These are phyloP conservation scores for Achlya hypogyna DNA, from an alignment of 352 stramenopile species.

Conservation along the genomic window DNA sequence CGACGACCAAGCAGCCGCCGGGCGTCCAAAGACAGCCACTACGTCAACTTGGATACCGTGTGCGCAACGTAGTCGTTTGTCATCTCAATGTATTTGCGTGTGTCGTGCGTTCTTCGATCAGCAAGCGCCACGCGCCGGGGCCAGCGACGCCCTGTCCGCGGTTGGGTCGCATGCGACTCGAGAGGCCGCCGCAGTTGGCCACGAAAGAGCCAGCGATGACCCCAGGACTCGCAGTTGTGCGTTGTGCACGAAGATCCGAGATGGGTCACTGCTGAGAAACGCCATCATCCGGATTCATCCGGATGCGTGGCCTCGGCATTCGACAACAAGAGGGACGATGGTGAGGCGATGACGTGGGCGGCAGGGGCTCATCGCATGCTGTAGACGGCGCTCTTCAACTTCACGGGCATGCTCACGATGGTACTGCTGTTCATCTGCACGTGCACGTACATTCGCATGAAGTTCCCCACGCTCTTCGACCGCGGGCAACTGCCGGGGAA, in stretches of 20 bases:
- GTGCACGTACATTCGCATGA: constrained; percentile 93
- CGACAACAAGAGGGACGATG: neutral
- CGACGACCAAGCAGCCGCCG: neutral
- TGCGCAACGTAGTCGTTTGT: neutral
- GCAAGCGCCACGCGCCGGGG: neutral
- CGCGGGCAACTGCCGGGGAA: constrained; percentile 65
- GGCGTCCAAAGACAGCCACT: neutral
- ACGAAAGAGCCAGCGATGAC: too few relatives aligned
- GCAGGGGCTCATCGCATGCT: neutral
- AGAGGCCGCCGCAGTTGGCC: too few relatives aligned
- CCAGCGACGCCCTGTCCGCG: too few relatives aligned
- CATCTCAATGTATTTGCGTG: too few relatives aligned
- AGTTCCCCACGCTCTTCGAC: constrained; percentile 94
- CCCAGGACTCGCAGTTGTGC: too few relatives aligned
- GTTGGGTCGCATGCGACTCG: too few relatives aligned
- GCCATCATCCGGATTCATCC: neutral
- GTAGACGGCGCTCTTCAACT: constrained; percentile 96
- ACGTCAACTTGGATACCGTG: neutral
- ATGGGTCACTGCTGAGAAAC: too few relatives aligned
- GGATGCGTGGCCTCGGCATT: neutral
- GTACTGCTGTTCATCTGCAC: constrained; percentile 96
- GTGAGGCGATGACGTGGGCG: neutral
- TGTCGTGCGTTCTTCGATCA: too few relatives aligned
- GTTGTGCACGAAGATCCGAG: too few relatives aligned
- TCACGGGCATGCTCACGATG: constrained; percentile 93